A percentile compares a stretch with the other conserved stretches of the same genome.
Evolutionary conservation across 2,329 filamentous ascomycete species (phyloP).

Genomic region (Purpureocillium takamizusanense): DNA sequence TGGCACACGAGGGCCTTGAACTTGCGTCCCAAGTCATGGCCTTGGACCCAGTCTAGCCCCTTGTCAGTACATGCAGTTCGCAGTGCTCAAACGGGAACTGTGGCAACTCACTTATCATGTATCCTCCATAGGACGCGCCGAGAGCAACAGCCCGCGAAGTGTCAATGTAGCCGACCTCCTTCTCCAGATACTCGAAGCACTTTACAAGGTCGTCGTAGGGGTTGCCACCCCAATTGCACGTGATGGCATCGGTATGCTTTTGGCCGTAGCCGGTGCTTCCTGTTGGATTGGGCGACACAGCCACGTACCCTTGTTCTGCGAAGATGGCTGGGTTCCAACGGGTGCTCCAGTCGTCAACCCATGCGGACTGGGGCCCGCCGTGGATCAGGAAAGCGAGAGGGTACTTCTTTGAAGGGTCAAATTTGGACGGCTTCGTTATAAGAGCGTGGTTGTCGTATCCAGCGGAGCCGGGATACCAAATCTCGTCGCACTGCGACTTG

Average conservation of each 20-base stretch:
- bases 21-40: conserved; percentile 68
- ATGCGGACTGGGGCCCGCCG: conserved; percentile 72
- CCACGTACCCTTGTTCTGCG: conserved; percentile 80
- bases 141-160: conserved; percentile 60
- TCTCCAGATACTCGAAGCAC: conserved; percentile 64
- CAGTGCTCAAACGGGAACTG: no score
- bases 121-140: conserved; percentile 68
- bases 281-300: conserved; percentile 73
- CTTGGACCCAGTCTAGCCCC: conserved; percentile 73
- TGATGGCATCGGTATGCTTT: conserved; percentile 66
- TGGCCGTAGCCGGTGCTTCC: conserved; percentile 79
- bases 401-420: conserved; percentile 63
- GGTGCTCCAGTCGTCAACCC: conserved; percentile 68
- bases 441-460: conserved; percentile 61
- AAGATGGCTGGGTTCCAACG: conserved; percentile 83
- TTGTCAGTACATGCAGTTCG: conserved; percentile 10
- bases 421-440: conserved; percentile 55
- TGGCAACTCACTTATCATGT: conserved; percentile 56
- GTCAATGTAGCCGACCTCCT: conserved; percentile 60
- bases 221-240: conserved; percentile 72
- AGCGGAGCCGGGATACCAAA: conserved; percentile 60
- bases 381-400: conserved; percentile 75
- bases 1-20: conserved; percentile 87
- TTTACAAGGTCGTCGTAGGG: conserved; percentile 78
- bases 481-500: conserved; percentile 52